phyloP scores from a whole-genome alignment of 164 flowering plant species.

The Malania oleifera region DNA sequence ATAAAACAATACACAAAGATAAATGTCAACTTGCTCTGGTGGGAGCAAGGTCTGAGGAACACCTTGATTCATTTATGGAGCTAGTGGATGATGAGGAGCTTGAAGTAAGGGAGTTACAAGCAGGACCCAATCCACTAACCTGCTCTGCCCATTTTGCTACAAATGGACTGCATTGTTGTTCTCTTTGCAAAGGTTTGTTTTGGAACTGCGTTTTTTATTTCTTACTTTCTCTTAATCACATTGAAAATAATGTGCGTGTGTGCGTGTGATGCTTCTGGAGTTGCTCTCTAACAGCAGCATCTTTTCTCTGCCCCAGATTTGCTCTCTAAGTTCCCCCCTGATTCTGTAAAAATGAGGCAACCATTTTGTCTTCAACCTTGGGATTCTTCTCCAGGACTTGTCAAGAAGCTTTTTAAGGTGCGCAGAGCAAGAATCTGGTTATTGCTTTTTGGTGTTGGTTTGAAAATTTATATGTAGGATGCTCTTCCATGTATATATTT shows the following conservation, averaged over 20 bases:
- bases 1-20: conserved; percentile 27
- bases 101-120: conserved; percentile 74
- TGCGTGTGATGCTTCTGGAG: not conserved
- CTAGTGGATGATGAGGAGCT: conserved; percentile 90
- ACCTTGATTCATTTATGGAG: conserved; percentile 22
- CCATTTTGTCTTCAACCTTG: conserved; percentile 74
- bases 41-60: conserved; percentile 27
- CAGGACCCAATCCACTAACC: conserved; percentile 52
- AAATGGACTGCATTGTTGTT: conserved; percentile 50
- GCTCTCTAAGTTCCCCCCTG: conserved; percentile 86
- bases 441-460: conserved; percentile 1
- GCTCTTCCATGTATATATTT: too few relatives aligned
- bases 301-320: conserved; percentile 46
- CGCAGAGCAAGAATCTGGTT: not conserved
- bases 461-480: not conserved
- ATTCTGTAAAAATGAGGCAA: conserved; percentile 75
- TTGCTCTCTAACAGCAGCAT: not conserved
- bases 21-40: conserved; percentile 68
- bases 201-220: not conserved
- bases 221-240: not conserved
- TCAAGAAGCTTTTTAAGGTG: conserved; percentile 91
- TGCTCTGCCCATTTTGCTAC: conserved; percentile 63
- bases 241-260: not conserved
- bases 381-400: conserved; percentile 70
- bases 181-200: conserved; percentile 80